Percentiles rank a stretch among this genome's conserved stretches.
These are phyloP conservation scores for Pelargonium australe DNA, from an alignment of 441 rosid genomes.

Conservation along the genomic window DNA sequence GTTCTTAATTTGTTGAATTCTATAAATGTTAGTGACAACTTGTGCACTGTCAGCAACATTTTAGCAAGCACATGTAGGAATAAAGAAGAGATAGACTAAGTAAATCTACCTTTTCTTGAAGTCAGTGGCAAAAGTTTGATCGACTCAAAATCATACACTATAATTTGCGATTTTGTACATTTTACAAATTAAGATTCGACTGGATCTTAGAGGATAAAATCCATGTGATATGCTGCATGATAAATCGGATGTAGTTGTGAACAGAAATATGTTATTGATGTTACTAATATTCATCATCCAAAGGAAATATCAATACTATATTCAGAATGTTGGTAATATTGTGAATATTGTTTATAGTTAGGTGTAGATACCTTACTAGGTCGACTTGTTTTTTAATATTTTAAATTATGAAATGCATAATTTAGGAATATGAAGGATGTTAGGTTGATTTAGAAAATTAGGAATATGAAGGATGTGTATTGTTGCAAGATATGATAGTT, in stretches of 20 bases:
- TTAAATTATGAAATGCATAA: not conserved
- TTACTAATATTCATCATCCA: not conserved
- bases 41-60: not conserved
- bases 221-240: not conserved
- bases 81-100: not conserved
- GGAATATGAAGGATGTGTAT: not conserved
- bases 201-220: not conserved
- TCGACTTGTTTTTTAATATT: too few species aligned
- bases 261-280: not conserved
- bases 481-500: too few species aligned
- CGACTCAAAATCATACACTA: not conserved
- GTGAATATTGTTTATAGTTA: not conserved
- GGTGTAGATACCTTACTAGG: not conserved
- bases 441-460: not conserved
- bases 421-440: not conserved
- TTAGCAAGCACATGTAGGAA: not conserved
- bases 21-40: not conserved
- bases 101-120: not conserved
- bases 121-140: not conserved
- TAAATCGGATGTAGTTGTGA: not conserved
- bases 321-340: not conserved
- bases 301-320: not conserved
- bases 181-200: not conserved
- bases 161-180: not conserved
- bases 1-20: not conserved